Evolutionary conservation across 2,329 filamentous ascomycete genomes (phyloP), one percentile per base, ranked within the genome.

Genomic region (Zasmidium citrigriseum): DNA sequence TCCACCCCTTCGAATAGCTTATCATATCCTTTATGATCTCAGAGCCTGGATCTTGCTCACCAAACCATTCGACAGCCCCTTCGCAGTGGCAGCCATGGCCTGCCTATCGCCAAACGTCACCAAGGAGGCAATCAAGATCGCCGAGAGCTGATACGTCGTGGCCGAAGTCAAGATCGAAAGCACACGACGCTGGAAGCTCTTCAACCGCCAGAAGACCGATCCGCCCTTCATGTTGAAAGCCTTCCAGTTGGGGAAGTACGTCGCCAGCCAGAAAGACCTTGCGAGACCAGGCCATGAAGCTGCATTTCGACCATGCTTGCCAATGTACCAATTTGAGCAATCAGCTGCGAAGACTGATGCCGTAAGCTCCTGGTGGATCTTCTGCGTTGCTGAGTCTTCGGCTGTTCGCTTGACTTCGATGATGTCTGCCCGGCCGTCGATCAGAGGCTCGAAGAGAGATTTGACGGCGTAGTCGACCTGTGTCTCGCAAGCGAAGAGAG

Each of bases 361-460:
- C 5, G 34, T 24, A 3, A 54, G 22, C n/a, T 23, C 44, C 14
- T 52, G 22, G 18, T 79, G 70, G 0, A 79, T 65, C 2, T 56
- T 52, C 10, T 72, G 70, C 1, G 69, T 67, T 29, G 64, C 70
- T 2, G 66, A 55, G 41, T 75, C 65, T 58, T 78, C 72, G 12
- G 71, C 60, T 20, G 64, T 29, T 52, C 70, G 55, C 58, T 72
- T 75, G 47, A 77, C 71, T 56, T 77, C 75, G 34, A 78, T 65
- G 21, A 70, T 66, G 0, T 64, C 61, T 16, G 71, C 70, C 1
- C 66, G 60, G 1, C 61, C 61, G 29, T 78, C 72, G 4, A 78
- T 61, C 2, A 76, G 52, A 7, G 74, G 73, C 9, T 46, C 53
- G 46, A 76, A 57, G 0, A 76, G 53, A 1, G 70, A 65, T 23